Evolutionary conservation across 345 rosid species (phyloP).

Genomic region (Mallotus nudiflorus): DNA sequence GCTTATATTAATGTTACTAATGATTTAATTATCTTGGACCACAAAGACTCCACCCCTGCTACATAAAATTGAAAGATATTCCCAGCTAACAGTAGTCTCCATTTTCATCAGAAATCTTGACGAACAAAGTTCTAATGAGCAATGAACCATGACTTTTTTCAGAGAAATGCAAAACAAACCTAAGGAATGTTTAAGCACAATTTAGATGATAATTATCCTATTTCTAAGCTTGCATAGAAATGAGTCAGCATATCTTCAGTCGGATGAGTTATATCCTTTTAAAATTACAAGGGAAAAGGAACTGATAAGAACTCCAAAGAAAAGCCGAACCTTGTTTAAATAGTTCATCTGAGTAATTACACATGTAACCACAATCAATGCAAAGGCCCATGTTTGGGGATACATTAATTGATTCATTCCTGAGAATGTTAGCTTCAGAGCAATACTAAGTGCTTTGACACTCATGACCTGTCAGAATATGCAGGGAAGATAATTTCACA

Average conservation of each 20-base stretch:
- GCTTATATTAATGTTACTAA: no score
- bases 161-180: no score
- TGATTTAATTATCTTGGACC: no score
- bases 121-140: no score
- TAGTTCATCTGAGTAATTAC: conserved; percentile 34
- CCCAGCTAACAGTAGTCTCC: no score
- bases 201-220: background rate
- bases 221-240: background rate
- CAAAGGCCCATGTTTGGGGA: conserved; percentile 33
- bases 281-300: conserved; percentile 2
- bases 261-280: background rate
- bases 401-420: conserved; percentile 32
- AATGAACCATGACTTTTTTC: no score
- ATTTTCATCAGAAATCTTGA: no score
- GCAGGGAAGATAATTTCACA: background rate
- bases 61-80: no score
- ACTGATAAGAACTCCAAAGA: background rate
- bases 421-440: conserved; percentile 34
- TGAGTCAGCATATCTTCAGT: background rate
- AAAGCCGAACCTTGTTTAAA: conserved; percentile 32
- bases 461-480: conserved; percentile 30
- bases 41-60: no score
- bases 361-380: conserved; percentile 23
- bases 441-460: conserved; percentile 36
- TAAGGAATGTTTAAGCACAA: no score